Evolutionary conservation across 2,329 filamentous ascomycete genomes (phyloP).

Genomic region (Hawksworthiomyces lignivorus): DNA sequence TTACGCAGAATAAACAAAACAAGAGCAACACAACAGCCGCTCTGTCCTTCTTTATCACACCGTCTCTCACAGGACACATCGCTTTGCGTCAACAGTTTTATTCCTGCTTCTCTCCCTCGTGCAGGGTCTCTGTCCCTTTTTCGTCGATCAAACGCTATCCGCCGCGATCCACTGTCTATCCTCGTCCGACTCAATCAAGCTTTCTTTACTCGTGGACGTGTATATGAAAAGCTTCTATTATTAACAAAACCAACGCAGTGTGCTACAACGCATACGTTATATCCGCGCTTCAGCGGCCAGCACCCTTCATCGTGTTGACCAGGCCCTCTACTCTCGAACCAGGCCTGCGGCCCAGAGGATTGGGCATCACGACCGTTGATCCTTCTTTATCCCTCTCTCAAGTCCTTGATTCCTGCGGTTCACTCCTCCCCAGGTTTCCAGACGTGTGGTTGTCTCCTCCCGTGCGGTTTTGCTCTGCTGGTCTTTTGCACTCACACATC

Average conservation of each 20-base stretch:
- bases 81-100: background rate
- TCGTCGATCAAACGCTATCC: conserved; percentile 9
- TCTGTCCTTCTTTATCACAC: too few relatives aligned
- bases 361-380: background rate
- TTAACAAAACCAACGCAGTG: background rate
- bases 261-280: background rate
- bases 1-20: too few relatives aligned
- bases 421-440: background rate
- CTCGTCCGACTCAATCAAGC: background rate
- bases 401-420: background rate
- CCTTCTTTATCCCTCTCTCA: background rate
- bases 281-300: too few relatives aligned
- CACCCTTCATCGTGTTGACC: too few relatives aligned
- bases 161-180: conserved; percentile 3
- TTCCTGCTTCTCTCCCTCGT: background rate
- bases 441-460: background rate
- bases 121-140: background rate
- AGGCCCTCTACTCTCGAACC: background rate
- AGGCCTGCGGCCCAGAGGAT: conserved; percentile 3
- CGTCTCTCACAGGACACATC: too few relatives aligned
- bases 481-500: background rate
- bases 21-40: too few relatives aligned
- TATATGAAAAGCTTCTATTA: too few relatives aligned
- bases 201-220: too few relatives aligned
- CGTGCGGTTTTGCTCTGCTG: background rate